Conservation (phyloP, 1,284 basidiomycete species). For the Trichosporon sp. region DNA sequence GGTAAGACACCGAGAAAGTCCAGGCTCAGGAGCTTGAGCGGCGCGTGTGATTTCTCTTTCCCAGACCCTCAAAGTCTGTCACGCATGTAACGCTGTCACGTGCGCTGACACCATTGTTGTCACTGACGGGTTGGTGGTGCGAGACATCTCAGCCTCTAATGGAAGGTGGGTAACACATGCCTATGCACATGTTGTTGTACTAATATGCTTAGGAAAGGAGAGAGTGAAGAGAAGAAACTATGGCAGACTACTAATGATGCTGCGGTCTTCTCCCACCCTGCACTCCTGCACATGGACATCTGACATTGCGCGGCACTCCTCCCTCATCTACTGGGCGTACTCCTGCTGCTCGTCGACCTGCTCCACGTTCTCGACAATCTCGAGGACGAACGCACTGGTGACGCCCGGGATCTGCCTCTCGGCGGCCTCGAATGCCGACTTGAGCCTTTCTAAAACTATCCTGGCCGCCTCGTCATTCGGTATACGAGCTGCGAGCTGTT, state of each 20-base stretch:
- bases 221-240: not conserved
- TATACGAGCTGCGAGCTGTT: conserved; percentile 83
- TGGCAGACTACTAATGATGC: not conserved
- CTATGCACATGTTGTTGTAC: not conserved
- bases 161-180: not conserved
- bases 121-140: too few species aligned
- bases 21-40: not conserved
- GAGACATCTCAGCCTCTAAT: not conserved
- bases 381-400: conserved; percentile 58
- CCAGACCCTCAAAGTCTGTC: not conserved
- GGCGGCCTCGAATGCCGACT: conserved; percentile 86
- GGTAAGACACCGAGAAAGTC: not conserved
- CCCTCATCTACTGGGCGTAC: conserved; percentile 3
- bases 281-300: not conserved
- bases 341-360: conserved; percentile 50
- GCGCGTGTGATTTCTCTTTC: conserved; percentile 4
- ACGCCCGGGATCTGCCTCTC: conserved; percentile 68
- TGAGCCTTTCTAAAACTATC: conserved; percentile 75
- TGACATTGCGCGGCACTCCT: not conserved
- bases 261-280: not conserved
- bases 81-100: conserved; percentile 8
- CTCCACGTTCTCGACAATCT: conserved; percentile 60
- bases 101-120: not conserved
- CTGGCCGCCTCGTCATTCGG: conserved; percentile 83
- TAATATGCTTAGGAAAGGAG: conserved; percentile 9